Conservation (phyloP, 2,329 filamentous ascomycete species). For the Rhynchosporium graminicola region DNA sequence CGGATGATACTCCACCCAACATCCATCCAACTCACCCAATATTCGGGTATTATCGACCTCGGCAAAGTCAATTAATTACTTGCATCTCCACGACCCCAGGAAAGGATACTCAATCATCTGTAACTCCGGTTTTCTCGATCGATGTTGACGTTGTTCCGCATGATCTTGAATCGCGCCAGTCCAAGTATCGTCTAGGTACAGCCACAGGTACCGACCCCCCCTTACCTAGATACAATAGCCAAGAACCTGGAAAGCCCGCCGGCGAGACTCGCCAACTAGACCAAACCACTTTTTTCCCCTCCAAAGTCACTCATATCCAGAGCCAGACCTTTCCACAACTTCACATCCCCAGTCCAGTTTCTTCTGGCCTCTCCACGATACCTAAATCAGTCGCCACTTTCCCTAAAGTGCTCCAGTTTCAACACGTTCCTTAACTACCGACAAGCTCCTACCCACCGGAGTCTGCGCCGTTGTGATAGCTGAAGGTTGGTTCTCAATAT, state of each 20-base stretch:
- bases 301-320: background rate
- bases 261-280: background rate
- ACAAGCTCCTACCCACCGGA: conserved; percentile 18
- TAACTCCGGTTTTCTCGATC: background rate
- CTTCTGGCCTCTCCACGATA: conserved; percentile 6
- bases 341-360: conserved; percentile 10
- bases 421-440: background rate
- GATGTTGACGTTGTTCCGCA: conserved; percentile 3
- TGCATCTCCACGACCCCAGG: background rate
- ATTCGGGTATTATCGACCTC: background rate
- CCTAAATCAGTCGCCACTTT: conserved; percentile 5
- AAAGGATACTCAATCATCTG: background rate
- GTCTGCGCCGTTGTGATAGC: conserved; percentile 24
- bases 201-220: conserved; percentile 15
- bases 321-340: conserved; percentile 15
- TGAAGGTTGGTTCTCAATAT: conserved; percentile 18
- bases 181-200: conserved; percentile 6
- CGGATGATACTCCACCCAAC: too few species aligned
- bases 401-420: background rate
- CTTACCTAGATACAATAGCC: background rate
- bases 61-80: conserved; percentile 2
- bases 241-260: background rate
- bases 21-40: background rate
- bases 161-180: conserved; percentile 4
- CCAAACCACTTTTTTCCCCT: conserved; percentile 15